Evolutionary conservation across 768 basidiomycete genomes (phyloP), one percentile per base, ranked within the genome.

Genomic region (Tulasnella sp.): DNA sequence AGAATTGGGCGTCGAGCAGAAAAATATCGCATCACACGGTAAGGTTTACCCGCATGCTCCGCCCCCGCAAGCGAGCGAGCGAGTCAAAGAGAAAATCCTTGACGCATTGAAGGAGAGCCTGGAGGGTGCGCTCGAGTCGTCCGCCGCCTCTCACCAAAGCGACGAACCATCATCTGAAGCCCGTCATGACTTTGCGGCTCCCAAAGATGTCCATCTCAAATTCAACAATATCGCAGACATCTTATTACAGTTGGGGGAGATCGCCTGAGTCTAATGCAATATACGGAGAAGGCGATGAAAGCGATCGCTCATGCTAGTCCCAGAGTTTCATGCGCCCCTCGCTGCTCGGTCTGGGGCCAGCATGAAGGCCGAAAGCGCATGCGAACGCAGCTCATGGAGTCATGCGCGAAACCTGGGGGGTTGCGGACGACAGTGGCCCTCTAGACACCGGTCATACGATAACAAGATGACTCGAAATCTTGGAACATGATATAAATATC

Each of bases 11-110:
- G 46, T 37, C 31, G n/a, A 44, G 16, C 75, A 44, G 24, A 76
- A 50, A 76, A 18, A 50, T 50, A 6, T 46, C 46, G 31, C 46
- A 12, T 76, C 48, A 40, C 20, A 8, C 46, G 76, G 76, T 24
- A 76, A 76, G 34, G 76, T 50, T 24, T 76, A 58, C 46, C 76
- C 76, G 5, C 58, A 40, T 31, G 46, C 76, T 44, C 76, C 76
- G 0, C 76, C 76, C 18, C 46, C 41, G 0, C 34, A 76, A 16
- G 46, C 46, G 22, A 41, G 31, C 54, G 46, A 37, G n/a, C 7
- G 0, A 9, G 76, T 58, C 76, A 58, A 76, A 76, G 41, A n/a
- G 48, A 50, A n/a, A 76, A 20, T 76, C n/a, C 46, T 76, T 9
- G 54, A 28, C 22, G 46, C 8, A 46, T 22, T 76, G 42, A 34